phyloP scores from a whole-genome alignment of 2,329 filamentous ascomycete species.

The Cytospora piceicola region DNA sequence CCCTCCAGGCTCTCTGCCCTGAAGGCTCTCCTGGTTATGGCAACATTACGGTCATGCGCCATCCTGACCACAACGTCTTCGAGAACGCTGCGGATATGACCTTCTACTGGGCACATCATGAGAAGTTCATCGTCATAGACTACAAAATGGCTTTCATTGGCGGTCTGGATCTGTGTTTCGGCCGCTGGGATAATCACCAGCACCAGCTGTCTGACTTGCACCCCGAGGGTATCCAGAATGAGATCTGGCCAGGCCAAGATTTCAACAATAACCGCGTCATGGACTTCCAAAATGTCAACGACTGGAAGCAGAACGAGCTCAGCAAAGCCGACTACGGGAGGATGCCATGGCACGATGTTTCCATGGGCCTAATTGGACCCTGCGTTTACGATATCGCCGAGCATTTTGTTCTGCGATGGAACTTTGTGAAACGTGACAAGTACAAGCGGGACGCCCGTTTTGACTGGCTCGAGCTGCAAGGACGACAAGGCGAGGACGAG shows the following conservation, averaged over 20 bases:
- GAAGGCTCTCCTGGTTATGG: conserved; percentile 80
- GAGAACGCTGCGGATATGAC: conserved; percentile 96
- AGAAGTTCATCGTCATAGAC: conserved; percentile 96
- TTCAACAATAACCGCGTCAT: conserved; percentile 97
- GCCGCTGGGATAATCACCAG: conserved; percentile 87
- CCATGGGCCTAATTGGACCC: conserved; percentile 88
- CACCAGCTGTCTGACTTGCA: conserved; percentile 88
- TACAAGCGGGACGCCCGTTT: conserved; percentile 87
- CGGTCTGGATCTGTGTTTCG: conserved; percentile 93
- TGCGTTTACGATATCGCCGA: conserved; percentile 93
- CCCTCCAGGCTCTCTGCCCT: conserved; percentile 77
- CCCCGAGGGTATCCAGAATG: conserved; percentile 77
- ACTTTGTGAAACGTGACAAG: conserved; percentile 96
- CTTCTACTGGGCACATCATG: conserved; percentile 97
- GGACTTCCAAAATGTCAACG: conserved; percentile 88
- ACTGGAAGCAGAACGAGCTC: conserved; percentile 93
- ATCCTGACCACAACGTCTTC: conserved; percentile 93
- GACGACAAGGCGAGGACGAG: conserved; percentile 76
- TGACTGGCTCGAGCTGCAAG: conserved; percentile 83
- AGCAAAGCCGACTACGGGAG: conserved; percentile 89
- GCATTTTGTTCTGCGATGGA: conserved; percentile 94
- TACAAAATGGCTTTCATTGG: conserved; percentile 91
- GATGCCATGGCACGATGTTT: conserved; percentile 98
- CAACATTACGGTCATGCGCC: conserved; percentile 87
- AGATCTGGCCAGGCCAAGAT: conserved; percentile 94